phyloP scores from a whole-genome alignment of 768 basidiomycete genomes.

The Chalciporus pseudorubinellus region DNA sequence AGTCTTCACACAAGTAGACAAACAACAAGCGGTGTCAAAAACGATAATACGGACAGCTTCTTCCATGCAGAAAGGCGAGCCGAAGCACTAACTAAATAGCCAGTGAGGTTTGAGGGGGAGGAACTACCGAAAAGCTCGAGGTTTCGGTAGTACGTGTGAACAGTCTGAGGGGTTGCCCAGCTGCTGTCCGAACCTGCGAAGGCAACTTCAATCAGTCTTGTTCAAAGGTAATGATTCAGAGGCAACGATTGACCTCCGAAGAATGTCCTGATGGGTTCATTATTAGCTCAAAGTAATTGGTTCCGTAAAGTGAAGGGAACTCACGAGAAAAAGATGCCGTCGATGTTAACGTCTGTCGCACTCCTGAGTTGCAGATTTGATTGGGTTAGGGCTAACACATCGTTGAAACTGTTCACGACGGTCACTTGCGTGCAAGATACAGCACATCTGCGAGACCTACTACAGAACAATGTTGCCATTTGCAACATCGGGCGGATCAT shows the following conservation, averaged over 20 bases:
- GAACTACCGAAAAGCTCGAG: conserved; percentile 56
- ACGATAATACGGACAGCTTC: neutral
- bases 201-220: conserved; percentile 2
- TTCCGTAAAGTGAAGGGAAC: conserved; percentile 22
- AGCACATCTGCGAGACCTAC: conserved; percentile 39
- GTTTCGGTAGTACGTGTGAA: conserved; percentile 68
- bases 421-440: neutral
- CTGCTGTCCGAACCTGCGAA: conserved; percentile 51
- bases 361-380: conserved; percentile 47
- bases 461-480: conserved; percentile 73
- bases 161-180: conserved; percentile 69
- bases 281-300: neutral
- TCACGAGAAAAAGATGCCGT: conserved; percentile 79
- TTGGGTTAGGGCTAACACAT: conserved; percentile 58
- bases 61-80: neutral
- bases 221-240: conserved; percentile 1
- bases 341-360: conserved; percentile 32
- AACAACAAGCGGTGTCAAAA: neutral
- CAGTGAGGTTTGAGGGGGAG: conserved; percentile 42
- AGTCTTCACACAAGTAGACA: neutral
- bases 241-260: conserved; percentile 57
- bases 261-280: conserved; percentile 54
- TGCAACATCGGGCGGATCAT: conserved; percentile 61
- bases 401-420: conserved; percentile 54
- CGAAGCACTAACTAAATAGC: conserved; percentile 18